Base-by-base conservation (phyloP, 2,329 filamentous ascomycete genomes). In the Sphaerulina populicola region DNA sequence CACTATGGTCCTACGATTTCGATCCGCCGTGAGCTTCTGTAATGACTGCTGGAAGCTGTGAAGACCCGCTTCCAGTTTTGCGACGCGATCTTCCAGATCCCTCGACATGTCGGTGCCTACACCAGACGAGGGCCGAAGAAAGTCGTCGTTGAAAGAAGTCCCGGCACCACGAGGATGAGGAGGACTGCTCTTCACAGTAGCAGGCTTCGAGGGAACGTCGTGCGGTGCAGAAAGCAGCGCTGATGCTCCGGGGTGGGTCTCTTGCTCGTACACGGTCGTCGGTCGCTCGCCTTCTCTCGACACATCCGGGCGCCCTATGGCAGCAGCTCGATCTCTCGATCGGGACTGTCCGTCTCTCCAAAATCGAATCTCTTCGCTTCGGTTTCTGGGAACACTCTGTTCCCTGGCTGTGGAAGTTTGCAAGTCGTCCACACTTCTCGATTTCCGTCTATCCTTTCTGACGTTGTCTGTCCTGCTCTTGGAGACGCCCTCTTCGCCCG, bases 61-160 rank as follows among this genome's bases (percentile, higher is more conserved):
- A 18, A 69, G 54, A 7, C 63, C 63, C 11, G 61, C 56, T 53
- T 69, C 67, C 7, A 69, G 61, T 50, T 61, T 62, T 4, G 64
- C 61, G 4, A 69, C 64, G 3, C 67, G 64, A 30, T 63, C 60
- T 47, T 69, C 67, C 14, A 69, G 57, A 43, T 69, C 67, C 31
- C 46, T 49, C 3, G 55, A 54, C 52, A 57, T 55, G 36, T 59
- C 57, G 4, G 54, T 56, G 15, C 52, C 56, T 2, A 52, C 30
- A 12, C 51, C 53, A 27, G 56, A 58, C 4, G 52, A 53, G 10
- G 49, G 53, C 18, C 53, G 39, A 12, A 43, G 44, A 10, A 52
- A 54, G 12, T 46, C 50, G 14, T 50, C 54, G 33, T 41, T 37
- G n/a, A 49, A 49, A 4, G 51, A 54, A 15, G 48, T 35, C n/a